Evolutionary conservation across 176 grass and related monocot species (phyloP).

Genomic region (Saccharum officinarum): DNA sequence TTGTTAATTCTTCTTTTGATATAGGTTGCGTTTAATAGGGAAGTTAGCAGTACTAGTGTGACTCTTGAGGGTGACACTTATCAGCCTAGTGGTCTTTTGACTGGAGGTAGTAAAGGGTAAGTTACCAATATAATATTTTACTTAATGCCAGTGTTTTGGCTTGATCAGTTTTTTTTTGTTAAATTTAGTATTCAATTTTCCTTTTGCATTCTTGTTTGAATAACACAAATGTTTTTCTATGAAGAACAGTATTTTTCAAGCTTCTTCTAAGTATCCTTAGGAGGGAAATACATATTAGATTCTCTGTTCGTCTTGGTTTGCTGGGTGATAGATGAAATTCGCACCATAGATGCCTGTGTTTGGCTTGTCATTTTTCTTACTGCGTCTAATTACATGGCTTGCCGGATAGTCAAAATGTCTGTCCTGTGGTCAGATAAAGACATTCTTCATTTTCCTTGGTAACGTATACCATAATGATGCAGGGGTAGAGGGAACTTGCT

Average conservation of each 20-base stretch:
- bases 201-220: constrained; percentile 26
- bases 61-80: constrained; percentile 92
- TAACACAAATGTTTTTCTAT: not conserved
- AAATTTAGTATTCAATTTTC: constrained; percentile 32
- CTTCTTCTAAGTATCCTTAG: not conserved
- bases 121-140: constrained; percentile 30
- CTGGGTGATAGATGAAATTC: not conserved
- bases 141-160: constrained; percentile 8
- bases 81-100: constrained; percentile 90
- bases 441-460: constrained; percentile 1
- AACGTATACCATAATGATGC: constrained; percentile 29
- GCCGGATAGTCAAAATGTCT: not conserved
- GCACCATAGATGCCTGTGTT: not conserved
- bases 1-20: constrained; percentile 28
- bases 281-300: not conserved
- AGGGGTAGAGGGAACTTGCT: constrained; percentile 73
- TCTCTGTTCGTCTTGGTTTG: not conserved
- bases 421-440: constrained; percentile 1
- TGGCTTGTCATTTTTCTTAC: constrained; percentile 23
- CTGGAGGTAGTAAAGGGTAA: constrained; percentile 96
- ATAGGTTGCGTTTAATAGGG: constrained; percentile 77
- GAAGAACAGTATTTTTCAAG: not conserved
- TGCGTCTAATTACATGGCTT: constrained; percentile 22
- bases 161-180: not conserved
- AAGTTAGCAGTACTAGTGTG: constrained; percentile 73